Percentiles rank a stretch among this genome's conserved stretches.
Conservation (phyloP, 1,284 basidiomycete genomes). For the Leccinum cinnamomeum region DNA sequence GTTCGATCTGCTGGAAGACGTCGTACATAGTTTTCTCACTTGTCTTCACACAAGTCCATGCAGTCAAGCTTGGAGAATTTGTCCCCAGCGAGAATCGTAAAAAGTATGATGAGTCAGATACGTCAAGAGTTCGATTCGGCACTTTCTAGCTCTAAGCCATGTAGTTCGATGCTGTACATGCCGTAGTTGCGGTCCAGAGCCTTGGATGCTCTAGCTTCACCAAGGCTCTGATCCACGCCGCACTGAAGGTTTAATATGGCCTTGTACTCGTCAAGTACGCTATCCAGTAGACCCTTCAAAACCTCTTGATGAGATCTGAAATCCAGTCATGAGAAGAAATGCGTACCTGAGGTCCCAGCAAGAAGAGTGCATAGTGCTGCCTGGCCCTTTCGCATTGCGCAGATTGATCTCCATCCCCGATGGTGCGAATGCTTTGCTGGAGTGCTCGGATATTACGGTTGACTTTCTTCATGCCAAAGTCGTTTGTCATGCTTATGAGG, state of each 20-base stretch:
- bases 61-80: background rate
- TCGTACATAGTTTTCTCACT: slow-evolving; percentile 1
- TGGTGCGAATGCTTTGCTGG: slow-evolving; percentile 88
- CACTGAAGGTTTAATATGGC: slow-evolving; percentile 87
- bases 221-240: slow-evolving; percentile 64
- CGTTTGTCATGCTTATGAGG: slow-evolving; percentile 70
- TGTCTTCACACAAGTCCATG: background rate
- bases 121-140: slow-evolving; percentile 29
- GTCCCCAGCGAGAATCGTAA: slow-evolving; percentile 2
- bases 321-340: background rate
- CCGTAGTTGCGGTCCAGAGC: slow-evolving; percentile 70
- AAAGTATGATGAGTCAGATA: slow-evolving; percentile 23
- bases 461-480: slow-evolving; percentile 85
- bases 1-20: background rate
- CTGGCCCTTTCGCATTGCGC: slow-evolving; percentile 77
- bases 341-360: slow-evolving; percentile 69
- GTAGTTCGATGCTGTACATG: slow-evolving; percentile 80
- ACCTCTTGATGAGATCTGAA: slow-evolving; percentile 1
- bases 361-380: slow-evolving; percentile 82
- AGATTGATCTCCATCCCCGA: slow-evolving; percentile 59
- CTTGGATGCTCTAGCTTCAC: slow-evolving; percentile 48
- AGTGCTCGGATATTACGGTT: slow-evolving; percentile 88
- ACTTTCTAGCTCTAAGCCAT: slow-evolving; percentile 70
- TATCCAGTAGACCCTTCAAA: slow-evolving; percentile 69
- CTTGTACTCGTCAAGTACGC: slow-evolving; percentile 87